Percentiles rank a stretch among this genome's conserved stretches.
phyloP scores from a whole-genome alignment of 805 yeast genomes.

The Cyberlindnera veronae region DNA sequence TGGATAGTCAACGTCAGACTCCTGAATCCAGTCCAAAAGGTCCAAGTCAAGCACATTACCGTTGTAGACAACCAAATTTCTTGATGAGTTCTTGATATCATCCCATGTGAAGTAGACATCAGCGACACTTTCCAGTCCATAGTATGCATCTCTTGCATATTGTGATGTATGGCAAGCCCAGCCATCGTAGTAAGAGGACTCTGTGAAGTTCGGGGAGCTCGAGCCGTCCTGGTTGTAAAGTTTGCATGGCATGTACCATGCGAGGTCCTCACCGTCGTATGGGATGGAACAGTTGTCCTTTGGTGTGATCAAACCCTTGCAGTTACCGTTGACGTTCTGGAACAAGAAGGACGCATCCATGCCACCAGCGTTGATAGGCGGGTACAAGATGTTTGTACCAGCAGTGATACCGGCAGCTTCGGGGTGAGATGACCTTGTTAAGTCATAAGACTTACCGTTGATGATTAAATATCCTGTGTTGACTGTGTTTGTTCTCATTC shows the following conservation, averaged over 20 bases:
- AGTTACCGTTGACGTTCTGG: conserved; percentile 90
- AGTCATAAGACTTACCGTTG: conserved; percentile 77
- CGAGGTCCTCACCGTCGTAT: conserved; percentile 56
- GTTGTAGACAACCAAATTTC: conserved; percentile 83
- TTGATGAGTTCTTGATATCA: conserved; percentile 60
- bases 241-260: conserved; percentile 97
- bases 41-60: conserved; percentile 86
- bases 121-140: conserved; percentile 55
- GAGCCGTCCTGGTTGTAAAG: conserved; percentile 68
- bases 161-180: conserved; percentile 88
- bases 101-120: conserved; percentile 91
- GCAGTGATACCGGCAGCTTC: conserved; percentile 72
- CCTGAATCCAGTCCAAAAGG: conserved; percentile 70
- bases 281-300: conserved; percentile 71
- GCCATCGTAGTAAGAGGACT: conserved; percentile 62
- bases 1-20: conserved; percentile 71
- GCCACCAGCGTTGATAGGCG: conserved; percentile 87
- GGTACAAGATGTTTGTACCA: conserved; percentile 72
- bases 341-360: conserved; percentile 79
- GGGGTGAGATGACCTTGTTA: conserved; percentile 73
- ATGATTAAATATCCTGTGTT: conserved; percentile 60
- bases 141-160: conserved; percentile 65
- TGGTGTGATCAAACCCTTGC: conserved; percentile 74
- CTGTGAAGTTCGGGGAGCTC: conserved; percentile 57
- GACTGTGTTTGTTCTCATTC: conserved; percentile 62